phyloP scores from a whole-genome alignment of 2,329 filamentous ascomycete genomes.

The Xylariaceae sp. region DNA sequence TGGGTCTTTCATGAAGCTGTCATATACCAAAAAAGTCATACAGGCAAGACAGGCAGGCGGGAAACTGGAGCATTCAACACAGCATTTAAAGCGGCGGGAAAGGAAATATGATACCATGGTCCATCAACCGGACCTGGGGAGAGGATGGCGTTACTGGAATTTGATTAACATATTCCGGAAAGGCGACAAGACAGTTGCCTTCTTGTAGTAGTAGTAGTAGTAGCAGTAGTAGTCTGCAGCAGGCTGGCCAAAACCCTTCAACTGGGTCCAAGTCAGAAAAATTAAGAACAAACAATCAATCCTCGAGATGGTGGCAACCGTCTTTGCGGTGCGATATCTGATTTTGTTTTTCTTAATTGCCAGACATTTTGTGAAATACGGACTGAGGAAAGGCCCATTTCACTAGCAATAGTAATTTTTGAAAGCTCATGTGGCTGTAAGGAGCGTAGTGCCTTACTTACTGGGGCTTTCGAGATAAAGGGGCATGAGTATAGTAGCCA shows the following conservation, averaged over 20 bases:
- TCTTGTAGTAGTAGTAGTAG: conserved; percentile 39
- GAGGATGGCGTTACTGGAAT: conserved; percentile 41
- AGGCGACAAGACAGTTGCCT: conserved; percentile 32
- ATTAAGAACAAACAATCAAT: conserved; percentile 30
- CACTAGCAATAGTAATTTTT: no score
- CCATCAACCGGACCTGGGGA: conserved; percentile 45
- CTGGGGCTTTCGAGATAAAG: no score
- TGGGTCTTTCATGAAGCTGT: conserved; percentile 37
- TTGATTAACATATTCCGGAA: conserved; percentile 35
- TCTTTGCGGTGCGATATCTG: conserved; percentile 6
- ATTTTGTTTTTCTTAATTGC: background rate
- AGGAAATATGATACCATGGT: conserved; percentile 43
- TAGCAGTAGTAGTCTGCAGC: conserved; percentile 7
- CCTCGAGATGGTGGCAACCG: conserved; percentile 11
- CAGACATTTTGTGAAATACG: no score
- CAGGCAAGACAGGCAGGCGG: conserved; percentile 39
- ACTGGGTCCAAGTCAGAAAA: conserved; percentile 35
- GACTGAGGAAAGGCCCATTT: no score
- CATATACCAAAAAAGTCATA: conserved; percentile 43
- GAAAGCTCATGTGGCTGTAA: no score
- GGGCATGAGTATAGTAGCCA: no score
- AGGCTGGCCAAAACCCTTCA: conserved; percentile 35
- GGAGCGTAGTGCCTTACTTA: no score
- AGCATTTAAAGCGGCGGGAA: conserved; percentile 42
- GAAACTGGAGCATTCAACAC: conserved; percentile 45